phyloP scores from a whole-genome alignment of 768 basidiomycete genomes.

The Termitomyces sp. region DNA sequence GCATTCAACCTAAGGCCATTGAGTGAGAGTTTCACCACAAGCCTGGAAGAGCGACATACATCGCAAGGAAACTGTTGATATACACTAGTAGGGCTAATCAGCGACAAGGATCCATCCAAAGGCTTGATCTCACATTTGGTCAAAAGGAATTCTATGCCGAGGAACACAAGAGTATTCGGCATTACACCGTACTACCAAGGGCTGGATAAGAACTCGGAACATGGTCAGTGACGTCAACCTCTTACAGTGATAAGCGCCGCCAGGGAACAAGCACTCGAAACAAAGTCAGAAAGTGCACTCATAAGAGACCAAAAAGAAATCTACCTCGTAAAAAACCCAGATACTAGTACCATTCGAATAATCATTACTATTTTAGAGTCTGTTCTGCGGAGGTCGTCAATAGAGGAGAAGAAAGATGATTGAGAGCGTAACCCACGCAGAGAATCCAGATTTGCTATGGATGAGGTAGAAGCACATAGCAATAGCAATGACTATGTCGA shows the following conservation, averaged over 20 bases:
- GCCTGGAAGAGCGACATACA: conserved; percentile 14
- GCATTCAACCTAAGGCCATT: conserved; percentile 18
- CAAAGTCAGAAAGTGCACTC: not conserved
- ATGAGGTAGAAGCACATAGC: conserved; percentile 23
- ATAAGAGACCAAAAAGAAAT: too few species aligned
- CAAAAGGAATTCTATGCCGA: conserved; percentile 16
- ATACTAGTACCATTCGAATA: conserved; percentile 16
- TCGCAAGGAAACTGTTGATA: conserved; percentile 27
- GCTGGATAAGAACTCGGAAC: not conserved
- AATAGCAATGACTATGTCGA: conserved; percentile 21
- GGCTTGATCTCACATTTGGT: conserved; percentile 14
- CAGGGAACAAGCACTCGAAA: conserved; percentile 12
- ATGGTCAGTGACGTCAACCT: not conserved
- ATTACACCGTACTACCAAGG: conserved; percentile 10
- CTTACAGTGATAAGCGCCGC: conserved; percentile 16
- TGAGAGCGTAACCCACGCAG: conserved; percentile 1
- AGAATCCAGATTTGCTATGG: conserved; percentile 17
- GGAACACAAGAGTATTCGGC: conserved; percentile 17
- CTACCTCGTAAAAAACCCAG: conserved; percentile 19
- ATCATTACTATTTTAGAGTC: conserved; percentile 15
- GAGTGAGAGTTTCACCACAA: not conserved
- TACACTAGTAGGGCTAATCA: conserved; percentile 18
- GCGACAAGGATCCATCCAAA: not conserved
- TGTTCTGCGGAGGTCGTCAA: conserved; percentile 9
- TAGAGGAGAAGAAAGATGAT: not conserved